Percentiles rank a stretch among this genome's conserved stretches.
phyloP scores from a whole-genome alignment of 2,329 filamentous ascomycete species.

The Graphiopsis chlorocephala region DNA sequence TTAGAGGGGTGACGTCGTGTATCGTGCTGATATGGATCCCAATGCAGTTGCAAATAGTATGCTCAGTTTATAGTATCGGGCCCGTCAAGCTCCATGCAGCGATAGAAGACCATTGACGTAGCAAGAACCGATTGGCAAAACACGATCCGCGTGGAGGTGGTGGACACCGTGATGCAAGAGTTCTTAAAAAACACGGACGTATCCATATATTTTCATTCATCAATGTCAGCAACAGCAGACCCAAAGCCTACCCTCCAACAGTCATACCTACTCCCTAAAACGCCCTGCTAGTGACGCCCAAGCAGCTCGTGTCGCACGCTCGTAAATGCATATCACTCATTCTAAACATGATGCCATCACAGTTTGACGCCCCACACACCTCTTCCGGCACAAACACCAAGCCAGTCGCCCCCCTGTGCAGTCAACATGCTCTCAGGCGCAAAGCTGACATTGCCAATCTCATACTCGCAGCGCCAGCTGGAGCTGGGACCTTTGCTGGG shows the following conservation, averaged over 20 bases:
- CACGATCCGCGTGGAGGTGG: neutral
- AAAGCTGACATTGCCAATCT: slow-evolving; percentile 83
- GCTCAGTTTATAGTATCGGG: too few species aligned
- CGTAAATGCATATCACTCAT: slow-evolving; percentile 10
- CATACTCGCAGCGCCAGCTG: slow-evolving; percentile 82
- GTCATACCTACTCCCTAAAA: neutral
- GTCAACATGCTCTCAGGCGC: slow-evolving; percentile 68
- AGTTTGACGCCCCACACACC: slow-evolving; percentile 75
- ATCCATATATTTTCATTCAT: neutral
- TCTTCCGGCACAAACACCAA: slow-evolving; percentile 76
- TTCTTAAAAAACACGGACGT: neutral
- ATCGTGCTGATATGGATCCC: too few species aligned
- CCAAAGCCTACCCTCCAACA: neutral
- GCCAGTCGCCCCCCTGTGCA: slow-evolving; percentile 73
- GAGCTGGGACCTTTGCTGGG: slow-evolving; percentile 62
- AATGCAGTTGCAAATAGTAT: too few species aligned
- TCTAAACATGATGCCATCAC: slow-evolving; percentile 28
- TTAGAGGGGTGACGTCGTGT: neutral
- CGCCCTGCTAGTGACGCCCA: neutral
- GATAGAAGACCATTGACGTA: too few species aligned
- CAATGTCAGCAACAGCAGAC: neutral
- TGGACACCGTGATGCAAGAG: neutral
- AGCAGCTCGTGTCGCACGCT: neutral
- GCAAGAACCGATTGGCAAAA: neutral
- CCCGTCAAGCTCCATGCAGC: too few species aligned